Conservation (phyloP, 2,329 filamentous ascomycete species). For the Bertia moriformis region DNA sequence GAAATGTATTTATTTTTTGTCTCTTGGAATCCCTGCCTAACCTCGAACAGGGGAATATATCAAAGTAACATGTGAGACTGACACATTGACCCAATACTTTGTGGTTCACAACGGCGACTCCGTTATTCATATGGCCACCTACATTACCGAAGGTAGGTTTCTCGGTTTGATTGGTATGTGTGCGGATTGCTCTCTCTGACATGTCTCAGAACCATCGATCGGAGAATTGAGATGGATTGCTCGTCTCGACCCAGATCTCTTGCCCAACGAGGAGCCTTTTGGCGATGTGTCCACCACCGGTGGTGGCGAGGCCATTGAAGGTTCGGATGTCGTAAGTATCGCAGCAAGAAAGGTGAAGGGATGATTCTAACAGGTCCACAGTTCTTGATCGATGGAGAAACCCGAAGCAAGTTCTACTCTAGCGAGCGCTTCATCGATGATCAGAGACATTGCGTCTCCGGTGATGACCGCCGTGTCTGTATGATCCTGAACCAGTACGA, state of each 20-base stretch:
- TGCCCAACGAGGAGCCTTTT: conserved; percentile 37
- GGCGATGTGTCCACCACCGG: conserved; percentile 38
- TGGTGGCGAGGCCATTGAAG: conserved; percentile 38
- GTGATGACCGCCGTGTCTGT: conserved; percentile 36
- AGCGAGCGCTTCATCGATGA: conserved; percentile 58
- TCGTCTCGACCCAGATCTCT: conserved; percentile 33
- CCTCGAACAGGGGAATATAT: conserved; percentile 25
- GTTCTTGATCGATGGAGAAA: conserved; percentile 44
- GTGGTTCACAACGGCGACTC: conserved; percentile 45
- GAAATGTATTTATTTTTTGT: conserved; percentile 9
- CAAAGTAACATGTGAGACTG: conserved; percentile 45
- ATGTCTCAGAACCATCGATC: conserved; percentile 31
- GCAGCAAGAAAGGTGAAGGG: neutral
- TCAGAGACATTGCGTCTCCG: conserved; percentile 35
- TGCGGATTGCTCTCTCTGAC: no score
- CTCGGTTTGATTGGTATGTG: conserved; percentile 10
- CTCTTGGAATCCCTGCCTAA: conserved; percentile 9
- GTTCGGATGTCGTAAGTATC: conserved; percentile 26
- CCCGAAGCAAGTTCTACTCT: conserved; percentile 57
- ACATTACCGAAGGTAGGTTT: conserved; percentile 31
- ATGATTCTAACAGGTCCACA: conserved; percentile 3
- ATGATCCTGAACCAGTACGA: conserved; percentile 46
- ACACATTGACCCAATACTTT: conserved; percentile 49
- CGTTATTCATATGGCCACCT: conserved; percentile 45
- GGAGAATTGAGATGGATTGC: conserved; percentile 53